Evolutionary conservation across 306 rosid genomes (phyloP), one percentile per base, ranked within the genome.

Genomic region (Echinosophora koreensis): DNA sequence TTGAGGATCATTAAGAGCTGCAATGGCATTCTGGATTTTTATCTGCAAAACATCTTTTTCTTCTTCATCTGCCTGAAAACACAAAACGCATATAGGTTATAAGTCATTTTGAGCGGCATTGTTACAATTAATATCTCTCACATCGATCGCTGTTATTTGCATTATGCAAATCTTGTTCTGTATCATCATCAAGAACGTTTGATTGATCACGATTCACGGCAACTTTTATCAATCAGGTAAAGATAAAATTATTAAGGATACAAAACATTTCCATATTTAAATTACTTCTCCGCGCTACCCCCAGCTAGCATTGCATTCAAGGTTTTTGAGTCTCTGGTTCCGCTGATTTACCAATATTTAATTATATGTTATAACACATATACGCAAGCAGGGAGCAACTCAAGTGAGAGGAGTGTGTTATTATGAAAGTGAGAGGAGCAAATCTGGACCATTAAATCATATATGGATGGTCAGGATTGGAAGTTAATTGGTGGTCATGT

Each of bases 61-160:
- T 34, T 86, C 91, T 69, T 90, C 93, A 6, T 88, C 89, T 28
- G 91, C 96, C 97, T 92, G 89, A 79, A 84, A 81, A 76, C 56
- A 65, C 72, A 47, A 14, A 65, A 30, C 1, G 5, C 56, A 22
- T 10, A 18, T n/a, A 2, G 17, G 63, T 62, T 1, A 28, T 30
- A 2, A 62, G 52, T 68, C 5, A 11, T 60, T 32, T 55, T 50
- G 18, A 22, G 22, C 22, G 22, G 22, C 22, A 22, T 22, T 55
- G 6, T 35, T n/a, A n/a, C n/a, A n/a, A n/a, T n/a, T n/a, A n/a
- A n/a, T n/a, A n/a, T n/a, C n/a, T n/a, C n/a, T n/a, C n/a, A n/a
- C n/a, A n/a, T n/a, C n/a, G n/a, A n/a, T n/a, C n/a, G n/a, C n/a
- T n/a, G n/a, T n/a, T n/a, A n/a, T n/a, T 37, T 17, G 51, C 17